Percentiles rank a stretch among this genome's conserved stretches.
These are phyloP conservation scores for Phytopythium montanum DNA, from an alignment of 352 stramenopile genomes.

Conservation along the genomic window DNA sequence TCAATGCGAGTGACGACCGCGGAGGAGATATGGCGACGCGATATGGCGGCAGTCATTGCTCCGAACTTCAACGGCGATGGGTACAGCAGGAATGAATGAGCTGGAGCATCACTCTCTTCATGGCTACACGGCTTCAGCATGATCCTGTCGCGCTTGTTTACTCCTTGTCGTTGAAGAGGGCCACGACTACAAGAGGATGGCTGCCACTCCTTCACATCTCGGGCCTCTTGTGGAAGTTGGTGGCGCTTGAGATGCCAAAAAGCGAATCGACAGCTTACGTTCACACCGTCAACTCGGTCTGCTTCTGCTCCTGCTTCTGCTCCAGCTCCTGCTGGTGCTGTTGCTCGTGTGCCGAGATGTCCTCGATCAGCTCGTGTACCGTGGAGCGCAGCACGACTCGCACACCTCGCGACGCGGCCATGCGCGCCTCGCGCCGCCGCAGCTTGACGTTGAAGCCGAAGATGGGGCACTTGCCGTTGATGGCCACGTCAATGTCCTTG, in stretches of 20 bases:
- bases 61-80: not conserved
- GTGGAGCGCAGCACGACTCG: conserved; percentile 64
- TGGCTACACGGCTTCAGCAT: too few relatives aligned
- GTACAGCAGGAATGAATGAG: not conserved
- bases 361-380: conserved; percentile 77
- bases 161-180: too few relatives aligned
- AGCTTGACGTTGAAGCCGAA: conserved; percentile 84
- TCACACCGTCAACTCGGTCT: not conserved
- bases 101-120: not conserved
- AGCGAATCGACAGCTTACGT: not conserved
- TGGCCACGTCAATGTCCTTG: conserved; percentile 78
- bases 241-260: too few relatives aligned
- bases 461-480: conserved; percentile 78
- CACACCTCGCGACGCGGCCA: conserved; percentile 53
- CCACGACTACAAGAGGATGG: too few relatives aligned
- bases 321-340: not conserved
- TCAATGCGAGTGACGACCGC: not conserved
- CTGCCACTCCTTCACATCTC: too few relatives aligned
- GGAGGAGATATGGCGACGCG: not conserved
- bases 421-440: conserved; percentile 47
- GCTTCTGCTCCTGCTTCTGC: not conserved
- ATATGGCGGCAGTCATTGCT: not conserved
- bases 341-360: conserved; percentile 51
- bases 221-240: too few relatives aligned
- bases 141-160: too few relatives aligned